phyloP scores from a whole-genome alignment of 2,329 filamentous ascomycete genomes.

The Apiospora koreana region DNA sequence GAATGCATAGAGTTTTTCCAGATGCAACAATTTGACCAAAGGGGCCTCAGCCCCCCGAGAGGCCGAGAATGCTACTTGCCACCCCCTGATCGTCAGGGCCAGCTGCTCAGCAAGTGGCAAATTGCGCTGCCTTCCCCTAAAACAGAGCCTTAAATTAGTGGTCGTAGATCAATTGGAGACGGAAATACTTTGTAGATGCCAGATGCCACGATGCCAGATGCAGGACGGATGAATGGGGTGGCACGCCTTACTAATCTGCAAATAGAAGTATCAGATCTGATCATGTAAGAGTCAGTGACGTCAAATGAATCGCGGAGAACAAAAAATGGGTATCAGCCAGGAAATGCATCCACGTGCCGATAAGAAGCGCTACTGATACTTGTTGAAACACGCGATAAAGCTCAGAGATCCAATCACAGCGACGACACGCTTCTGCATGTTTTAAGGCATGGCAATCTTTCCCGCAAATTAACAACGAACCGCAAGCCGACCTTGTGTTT shows the following conservation, averaged over 20 bases:
- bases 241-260: not conserved
- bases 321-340: not conserved
- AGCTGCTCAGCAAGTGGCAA: slow-evolving; percentile 15
- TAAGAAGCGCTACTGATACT: slow-evolving; percentile 11
- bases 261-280: not conserved
- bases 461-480: not conserved
- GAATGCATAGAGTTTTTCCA: not conserved
- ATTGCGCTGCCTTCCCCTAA: not conserved
- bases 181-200: not conserved
- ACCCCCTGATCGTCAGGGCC: slow-evolving; percentile 17
- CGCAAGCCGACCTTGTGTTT: not conserved
- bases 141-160: slow-evolving; percentile 2
- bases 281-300: not conserved
- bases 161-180: not conserved
- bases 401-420: not conserved
- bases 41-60: not conserved
- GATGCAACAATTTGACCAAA: not conserved
- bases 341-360: slow-evolving; percentile 13
- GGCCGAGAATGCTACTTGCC: slow-evolving; percentile 11
- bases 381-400: slow-evolving; percentile 14
- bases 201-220: slow-evolving; percentile 7
- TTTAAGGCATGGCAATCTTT: not conserved
- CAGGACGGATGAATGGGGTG: not conserved
- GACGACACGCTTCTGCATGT: not conserved
- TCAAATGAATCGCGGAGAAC: not conserved